A percentile compares a stretch with the other conserved stretches of the same genome.
Evolutionary conservation across 2,329 filamentous ascomycete species (phyloP).

Genomic region (Microsporum audouinii): DNA sequence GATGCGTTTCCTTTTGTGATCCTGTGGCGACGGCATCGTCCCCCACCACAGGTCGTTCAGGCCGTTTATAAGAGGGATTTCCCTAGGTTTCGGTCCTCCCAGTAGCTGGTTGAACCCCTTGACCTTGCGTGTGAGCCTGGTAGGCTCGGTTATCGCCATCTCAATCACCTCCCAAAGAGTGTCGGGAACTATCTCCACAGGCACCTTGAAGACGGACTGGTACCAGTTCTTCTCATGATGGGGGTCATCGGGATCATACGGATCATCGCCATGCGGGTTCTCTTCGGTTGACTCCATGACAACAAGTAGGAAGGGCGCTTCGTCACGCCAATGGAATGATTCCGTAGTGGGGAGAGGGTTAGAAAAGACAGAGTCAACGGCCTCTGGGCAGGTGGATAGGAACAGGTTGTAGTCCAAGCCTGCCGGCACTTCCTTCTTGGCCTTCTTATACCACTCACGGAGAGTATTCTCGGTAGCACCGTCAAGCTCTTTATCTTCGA

Average conservation of each 20-base stretch:
- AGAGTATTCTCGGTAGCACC: not conserved
- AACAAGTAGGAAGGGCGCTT: not conserved
- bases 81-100: not conserved
- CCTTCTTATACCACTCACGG: not conserved
- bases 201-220: not conserved
- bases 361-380: not conserved
- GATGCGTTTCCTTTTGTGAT: not conserved
- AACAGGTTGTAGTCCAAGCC: not conserved
- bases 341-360: not conserved
- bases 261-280: not conserved
- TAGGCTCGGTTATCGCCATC: not conserved
- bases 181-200: not conserved
- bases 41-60: not conserved
- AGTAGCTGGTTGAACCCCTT: not conserved
- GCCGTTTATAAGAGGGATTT: not conserved
- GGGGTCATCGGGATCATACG: not conserved
- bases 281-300: not conserved
- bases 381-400: not conserved
- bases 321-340: not conserved
- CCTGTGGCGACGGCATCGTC: not conserved
- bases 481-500: not conserved
- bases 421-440: not conserved
- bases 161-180: not conserved
- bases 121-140: not conserved
- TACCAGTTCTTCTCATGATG: not conserved